Evolutionary conservation across 805 yeast genomes (phyloP).

Genomic region (Yarrowia keelungensis): DNA sequence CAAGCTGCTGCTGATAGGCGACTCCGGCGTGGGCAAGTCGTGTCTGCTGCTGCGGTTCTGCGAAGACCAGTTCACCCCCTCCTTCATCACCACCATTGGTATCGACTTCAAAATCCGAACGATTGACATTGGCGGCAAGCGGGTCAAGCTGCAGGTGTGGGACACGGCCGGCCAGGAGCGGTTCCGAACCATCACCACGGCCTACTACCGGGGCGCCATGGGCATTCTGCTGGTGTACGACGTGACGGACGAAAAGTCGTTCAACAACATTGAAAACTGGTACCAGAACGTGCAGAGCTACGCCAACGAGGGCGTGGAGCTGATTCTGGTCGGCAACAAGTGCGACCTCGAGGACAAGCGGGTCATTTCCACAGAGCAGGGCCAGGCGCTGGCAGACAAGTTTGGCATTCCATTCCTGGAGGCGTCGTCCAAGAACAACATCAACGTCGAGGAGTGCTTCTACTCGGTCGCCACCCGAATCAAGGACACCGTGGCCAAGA

Average conservation of each 20-base stretch:
- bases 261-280: conserved; percentile 94
- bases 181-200: conserved; percentile 96
- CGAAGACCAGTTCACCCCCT: conserved; percentile 95
- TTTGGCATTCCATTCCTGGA: conserved; percentile 91
- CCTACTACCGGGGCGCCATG: conserved; percentile 98
- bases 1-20: conserved; percentile 92
- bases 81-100: conserved; percentile 96
- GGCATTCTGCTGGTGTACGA: conserved; percentile 97
- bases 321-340: conserved; percentile 94
- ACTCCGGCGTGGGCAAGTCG: conserved; percentile 66
- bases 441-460: conserved; percentile 90
- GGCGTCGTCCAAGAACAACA: conserved; percentile 93
- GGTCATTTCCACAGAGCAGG: conserved; percentile 88
- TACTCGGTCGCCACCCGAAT: conserved; percentile 86
- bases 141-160: conserved; percentile 95
- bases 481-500: conserved; percentile 67
- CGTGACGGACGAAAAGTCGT: conserved; percentile 95
- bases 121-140: conserved; percentile 89
- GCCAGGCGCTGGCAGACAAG: conserved; percentile 84
- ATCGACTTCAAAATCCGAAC: conserved; percentile 98
- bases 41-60: conserved; percentile 91
- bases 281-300: conserved; percentile 94
- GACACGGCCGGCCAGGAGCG: conserved; percentile 99
- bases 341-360: conserved; percentile 88
- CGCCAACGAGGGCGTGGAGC: conserved; percentile 94